Evolutionary conservation across 305 asterid genomes (phyloP), one percentile per base, ranked within the genome.

Genomic region (Solanum hybrid): DNA sequence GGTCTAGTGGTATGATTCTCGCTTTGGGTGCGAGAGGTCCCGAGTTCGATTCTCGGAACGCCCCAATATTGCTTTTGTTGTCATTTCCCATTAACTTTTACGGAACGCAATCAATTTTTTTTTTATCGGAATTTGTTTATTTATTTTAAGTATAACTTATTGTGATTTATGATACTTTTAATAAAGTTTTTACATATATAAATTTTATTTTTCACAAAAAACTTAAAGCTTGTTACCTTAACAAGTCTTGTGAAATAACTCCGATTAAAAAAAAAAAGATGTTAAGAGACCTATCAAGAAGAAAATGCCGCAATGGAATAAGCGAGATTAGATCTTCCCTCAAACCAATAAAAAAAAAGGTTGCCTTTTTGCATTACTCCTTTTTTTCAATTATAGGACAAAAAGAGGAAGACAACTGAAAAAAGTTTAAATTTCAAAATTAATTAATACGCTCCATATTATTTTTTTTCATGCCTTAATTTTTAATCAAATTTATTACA

Each of bases 21-120:
- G 20, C 22, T 46, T 46, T 46, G 60, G 97, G 98, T 94, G 99
- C 97, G 96, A 95, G 98, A 95, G 98, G 98, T 96, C 97, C 97
- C 93, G 98, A 97, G 97, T 97, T 96, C 93, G 95, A 96, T 96
- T 97, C 98, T 94, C 98, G 95, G 96, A 93, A 94, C 93, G 95
- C 96, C 96, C 95, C 96, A 46, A 56, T 56, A 40, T 40, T 56
- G 46, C 37, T 6, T 20, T 56, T 56, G 24, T 56, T 17, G 1
- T 20, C 24, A 56, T 56, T 20, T 17, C 3, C 69, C 69, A 20
- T 56, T 56, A 7, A 56, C 5, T 60, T 60, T 56, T 56, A 7
- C 24, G 10, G 69, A 16, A 56, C 0, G 5, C 5, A 7, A 60
- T 20, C 2, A 17, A 1, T 32, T 32, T 2, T 5, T 46, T 40